These are phyloP conservation scores for Aphanomyces euteiches DNA, from an alignment of 352 stramenopile species.

Conservation along the genomic window DNA sequence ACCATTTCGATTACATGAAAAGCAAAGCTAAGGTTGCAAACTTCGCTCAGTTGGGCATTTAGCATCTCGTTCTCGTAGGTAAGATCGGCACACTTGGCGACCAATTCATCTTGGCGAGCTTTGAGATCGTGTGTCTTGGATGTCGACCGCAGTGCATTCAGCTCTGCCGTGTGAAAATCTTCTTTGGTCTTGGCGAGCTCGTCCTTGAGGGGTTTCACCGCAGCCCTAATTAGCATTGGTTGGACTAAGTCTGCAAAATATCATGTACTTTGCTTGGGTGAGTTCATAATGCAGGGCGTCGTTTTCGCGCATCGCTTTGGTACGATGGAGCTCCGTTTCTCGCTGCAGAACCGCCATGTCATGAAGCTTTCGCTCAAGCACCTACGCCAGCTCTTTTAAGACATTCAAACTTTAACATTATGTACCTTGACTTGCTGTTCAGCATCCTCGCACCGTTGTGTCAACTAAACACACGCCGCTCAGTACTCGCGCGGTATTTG, in stretches of 20 bases:
- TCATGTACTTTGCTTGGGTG: constrained; percentile 2
- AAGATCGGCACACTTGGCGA: neutral
- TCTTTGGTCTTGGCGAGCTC: constrained; percentile 16
- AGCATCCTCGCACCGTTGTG: constrained; percentile 2
- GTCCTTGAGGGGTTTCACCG: constrained; percentile 9
- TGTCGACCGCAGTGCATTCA: neutral
- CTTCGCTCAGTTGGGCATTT: neutral
- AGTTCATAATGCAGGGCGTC: neutral
- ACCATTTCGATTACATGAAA: neutral
- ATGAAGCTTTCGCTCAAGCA: constrained; percentile 2
- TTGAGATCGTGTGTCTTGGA: neutral
- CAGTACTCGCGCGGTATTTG: neutral
- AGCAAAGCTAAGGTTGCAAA: neutral
- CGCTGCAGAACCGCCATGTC: constrained; percentile 13
- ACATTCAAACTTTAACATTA: neutral
- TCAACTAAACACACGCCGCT: neutral
- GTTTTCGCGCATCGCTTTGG: constrained; percentile 13
- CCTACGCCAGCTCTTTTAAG: neutral
- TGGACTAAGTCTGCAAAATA: neutral
- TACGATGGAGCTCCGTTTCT: constrained; percentile 8
- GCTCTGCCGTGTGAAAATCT: neutral
- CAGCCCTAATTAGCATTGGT: neutral
- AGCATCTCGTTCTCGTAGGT: neutral
- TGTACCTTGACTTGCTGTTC: constrained; percentile 5
- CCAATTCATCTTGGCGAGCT: neutral